Percentiles rank a stretch among this genome's conserved stretches.
These are phyloP conservation scores for Bullera alba DNA, from an alignment of 768 basidiomycete species.

Conservation along the genomic window DNA sequence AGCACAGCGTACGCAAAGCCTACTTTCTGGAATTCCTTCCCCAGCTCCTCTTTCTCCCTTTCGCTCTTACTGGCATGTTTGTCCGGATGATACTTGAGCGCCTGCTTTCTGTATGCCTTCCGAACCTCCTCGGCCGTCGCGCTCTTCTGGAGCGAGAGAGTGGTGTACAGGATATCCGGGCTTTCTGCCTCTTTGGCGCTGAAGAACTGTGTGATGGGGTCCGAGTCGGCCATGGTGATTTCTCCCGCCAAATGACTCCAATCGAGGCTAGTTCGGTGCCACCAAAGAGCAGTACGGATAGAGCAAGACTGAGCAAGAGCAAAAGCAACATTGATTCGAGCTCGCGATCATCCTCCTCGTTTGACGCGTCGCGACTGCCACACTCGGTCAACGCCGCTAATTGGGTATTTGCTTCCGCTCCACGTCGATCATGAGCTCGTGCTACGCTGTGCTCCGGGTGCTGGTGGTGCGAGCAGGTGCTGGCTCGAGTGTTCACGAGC, in stretches of 20 bases:
- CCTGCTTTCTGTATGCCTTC: slow-evolving; percentile 75
- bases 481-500: too few species aligned
- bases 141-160: slow-evolving; percentile 56
- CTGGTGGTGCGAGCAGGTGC: too few species aligned
- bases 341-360: too few species aligned
- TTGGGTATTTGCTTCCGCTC: too few species aligned
- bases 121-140: slow-evolving; percentile 65
- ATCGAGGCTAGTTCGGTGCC: not conserved
- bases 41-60: slow-evolving; percentile 59
- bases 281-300: not conserved
- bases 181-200: slow-evolving; percentile 9
- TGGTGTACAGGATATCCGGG: slow-evolving; percentile 56
- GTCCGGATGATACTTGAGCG: slow-evolving; percentile 81
- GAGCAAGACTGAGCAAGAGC: slow-evolving; percentile 2
- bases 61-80: slow-evolving; percentile 64
- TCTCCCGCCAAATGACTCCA: not conserved
- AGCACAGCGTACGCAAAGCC: slow-evolving; percentile 90
- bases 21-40: slow-evolving; percentile 71
- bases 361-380: slow-evolving; percentile 11
- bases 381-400: too few species aligned
- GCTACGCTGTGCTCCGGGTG: too few species aligned
- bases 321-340: not conserved
- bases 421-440: too few species aligned
- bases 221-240: slow-evolving; percentile 31
- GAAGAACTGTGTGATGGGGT: slow-evolving; percentile 41